A percentile compares a stretch with the other conserved stretches of the same genome.
These are phyloP conservation scores for Cerrena zonata DNA, from an alignment of 1,284 basidiomycete genomes.

Conservation along the genomic window DNA sequence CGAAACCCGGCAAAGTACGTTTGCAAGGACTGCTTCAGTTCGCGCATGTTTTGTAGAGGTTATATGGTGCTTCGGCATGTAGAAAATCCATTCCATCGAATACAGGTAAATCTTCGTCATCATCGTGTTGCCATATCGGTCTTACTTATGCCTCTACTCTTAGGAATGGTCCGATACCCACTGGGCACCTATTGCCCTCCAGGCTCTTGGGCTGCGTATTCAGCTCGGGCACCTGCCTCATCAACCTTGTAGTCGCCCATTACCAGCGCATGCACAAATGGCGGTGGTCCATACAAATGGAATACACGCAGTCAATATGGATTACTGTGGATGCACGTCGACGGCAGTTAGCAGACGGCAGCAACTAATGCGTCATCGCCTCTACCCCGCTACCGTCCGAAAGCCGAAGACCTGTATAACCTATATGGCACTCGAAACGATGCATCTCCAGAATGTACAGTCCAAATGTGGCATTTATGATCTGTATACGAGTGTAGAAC, in stretches of 20 bases:
- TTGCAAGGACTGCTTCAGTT: not conserved
- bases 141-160: not conserved
- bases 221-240: slow-evolving; percentile 9
- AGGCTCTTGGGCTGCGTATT: slow-evolving; percentile 1
- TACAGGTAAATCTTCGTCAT: not conserved
- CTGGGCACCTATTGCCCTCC: not conserved
- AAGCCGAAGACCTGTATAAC: slow-evolving; percentile 7
- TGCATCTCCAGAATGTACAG: no score
- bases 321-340: slow-evolving; percentile 7
- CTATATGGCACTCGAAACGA: slow-evolving; percentile 4
- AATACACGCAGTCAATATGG: slow-evolving; percentile 5
- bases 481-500: slow-evolving; percentile 6
- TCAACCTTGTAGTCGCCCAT: not conserved
- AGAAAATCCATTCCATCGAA: not conserved
- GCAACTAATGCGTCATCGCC: slow-evolving; percentile 5
- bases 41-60: not conserved
- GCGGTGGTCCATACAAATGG: slow-evolving; percentile 10
- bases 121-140: not conserved
- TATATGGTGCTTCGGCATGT: not conserved
- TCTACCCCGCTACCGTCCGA: slow-evolving; percentile 6
- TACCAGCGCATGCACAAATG: not conserved
- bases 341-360: not conserved
- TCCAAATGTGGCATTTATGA: slow-evolving; percentile 10
- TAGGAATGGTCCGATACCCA: slow-evolving; percentile 6
- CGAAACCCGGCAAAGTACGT: no score